Evolutionary conservation across 2,329 filamentous ascomycete genomes (phyloP), one percentile per base, ranked within the genome.

Genomic region (Neophaeococcomyces mojaviensis): DNA sequence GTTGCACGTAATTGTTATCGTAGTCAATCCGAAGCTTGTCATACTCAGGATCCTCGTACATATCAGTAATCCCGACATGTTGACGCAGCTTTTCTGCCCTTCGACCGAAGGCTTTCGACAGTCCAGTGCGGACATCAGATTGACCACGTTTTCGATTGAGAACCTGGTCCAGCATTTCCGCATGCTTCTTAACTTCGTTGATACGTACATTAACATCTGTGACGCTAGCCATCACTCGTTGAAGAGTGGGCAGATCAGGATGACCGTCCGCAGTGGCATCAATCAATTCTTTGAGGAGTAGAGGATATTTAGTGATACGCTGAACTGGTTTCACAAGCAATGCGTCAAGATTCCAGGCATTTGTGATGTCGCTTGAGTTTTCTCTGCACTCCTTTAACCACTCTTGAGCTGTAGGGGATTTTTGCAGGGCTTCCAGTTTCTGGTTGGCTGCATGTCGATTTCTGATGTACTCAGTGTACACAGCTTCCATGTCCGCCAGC

Each of bases 291-390:
- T 81, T 79, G 36, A 98, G 78, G 33, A 98, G 72, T 37, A 95
- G 81, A 3, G 88, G 88, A 60, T 97, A 98, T 60, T 96, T 96
- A 28, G 90, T 82, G 51, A 97, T 83, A 39, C 92, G 81, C 66
- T 98, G 92, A 64, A 94, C 89, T 1, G 92, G 92, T 65, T 98
- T 98, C 61, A 98, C 90, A 16, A 98, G 77, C n/a, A 98, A 73
- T 0, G 92, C 94, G 64, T 96, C 89, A 50, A 98, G 67, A 64
- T 94, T 86, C 92, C 92, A 98, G 0, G 92, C 90, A 20, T 82
- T 81, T 0, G 92, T 98, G 52, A 98, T 76, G 61, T 96, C 92
- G 56, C 88, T 86, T 10, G 90, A 89, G 59, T 90, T 89, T 56
- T 88, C 82, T 59, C 92, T 88, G 66, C 92, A 98, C 64, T 96